Conservation (phyloP, 2,329 filamentous ascomycete genomes). For the Monosporascus cannonballus region DNA sequence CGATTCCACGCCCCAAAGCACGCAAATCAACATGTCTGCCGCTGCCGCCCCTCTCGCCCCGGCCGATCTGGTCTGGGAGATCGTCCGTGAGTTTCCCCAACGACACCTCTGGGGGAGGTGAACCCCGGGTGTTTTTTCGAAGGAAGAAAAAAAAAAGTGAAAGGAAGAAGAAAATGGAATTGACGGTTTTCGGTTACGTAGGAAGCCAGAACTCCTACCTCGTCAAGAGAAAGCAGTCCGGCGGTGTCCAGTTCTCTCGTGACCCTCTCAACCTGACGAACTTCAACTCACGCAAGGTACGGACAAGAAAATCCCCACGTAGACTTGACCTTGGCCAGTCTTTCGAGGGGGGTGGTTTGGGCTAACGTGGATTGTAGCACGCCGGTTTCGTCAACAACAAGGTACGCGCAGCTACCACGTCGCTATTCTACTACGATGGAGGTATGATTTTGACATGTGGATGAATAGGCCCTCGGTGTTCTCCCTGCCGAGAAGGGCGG, state of each 20-base stretch:
- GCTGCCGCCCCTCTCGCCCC: conserved; percentile 65
- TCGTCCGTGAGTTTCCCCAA: conserved; percentile 68
- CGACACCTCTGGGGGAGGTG: too few relatives aligned
- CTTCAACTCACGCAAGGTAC: conserved; percentile 83
- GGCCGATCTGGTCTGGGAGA: conserved; percentile 88
- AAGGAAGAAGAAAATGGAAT: conserved; percentile 3
- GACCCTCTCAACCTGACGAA: conserved; percentile 93
- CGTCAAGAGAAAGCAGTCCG: conserved; percentile 77
- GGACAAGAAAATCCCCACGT: background rate
- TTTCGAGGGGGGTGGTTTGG: background rate
- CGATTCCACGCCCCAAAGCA: conserved; percentile 13
- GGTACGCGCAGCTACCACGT: conserved; percentile 47
- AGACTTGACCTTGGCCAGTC: too few relatives aligned
- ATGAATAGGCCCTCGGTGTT: conserved; percentile 72
- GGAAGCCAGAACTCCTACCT: conserved; percentile 86
- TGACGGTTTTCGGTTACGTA: conserved; percentile 32
- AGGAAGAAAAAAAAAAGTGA: background rate
- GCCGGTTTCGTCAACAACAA: conserved; percentile 91
- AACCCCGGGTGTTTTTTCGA: background rate
- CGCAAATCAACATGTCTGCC: conserved; percentile 48
- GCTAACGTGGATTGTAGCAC: conserved; percentile 53
- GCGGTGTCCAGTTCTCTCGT: conserved; percentile 84
- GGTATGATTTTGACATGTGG: conserved; percentile 21
- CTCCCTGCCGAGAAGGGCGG: conserved; percentile 69
- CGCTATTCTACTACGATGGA: background rate